Percentiles rank a stretch among this genome's conserved stretches.
phyloP scores from a whole-genome alignment of 176 grass and related monocot genomes.

The Zoysia pacifica region DNA sequence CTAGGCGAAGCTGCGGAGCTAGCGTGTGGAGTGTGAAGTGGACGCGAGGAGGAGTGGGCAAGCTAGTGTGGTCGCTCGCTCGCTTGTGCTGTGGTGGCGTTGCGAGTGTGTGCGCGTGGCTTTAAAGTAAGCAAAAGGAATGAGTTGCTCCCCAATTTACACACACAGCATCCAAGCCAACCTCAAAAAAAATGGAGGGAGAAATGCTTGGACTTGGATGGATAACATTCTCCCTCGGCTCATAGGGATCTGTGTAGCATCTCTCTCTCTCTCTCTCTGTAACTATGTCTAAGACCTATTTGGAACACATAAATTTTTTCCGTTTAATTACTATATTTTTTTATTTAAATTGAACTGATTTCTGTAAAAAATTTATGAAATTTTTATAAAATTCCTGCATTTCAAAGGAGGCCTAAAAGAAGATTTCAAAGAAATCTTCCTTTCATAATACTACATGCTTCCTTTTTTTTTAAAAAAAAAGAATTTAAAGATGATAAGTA shows the following conservation, averaged over 20 bases:
- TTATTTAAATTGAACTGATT: too few species aligned
- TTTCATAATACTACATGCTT: neutral
- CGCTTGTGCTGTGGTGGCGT: neutral
- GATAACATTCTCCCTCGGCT: slow-evolving; percentile 46
- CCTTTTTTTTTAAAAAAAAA: slow-evolving; percentile 32
- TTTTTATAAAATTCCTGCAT: too few species aligned
- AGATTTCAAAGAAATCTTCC: slow-evolving; percentile 17
- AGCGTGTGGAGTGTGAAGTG: slow-evolving; percentile 21
- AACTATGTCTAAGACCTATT: too few species aligned
- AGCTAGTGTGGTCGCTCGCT: slow-evolving; percentile 9
- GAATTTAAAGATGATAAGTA: slow-evolving; percentile 1
- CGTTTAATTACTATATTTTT: too few species aligned
- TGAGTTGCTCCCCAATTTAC: slow-evolving; percentile 53
- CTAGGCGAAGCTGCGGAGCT: neutral
- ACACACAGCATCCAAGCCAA: slow-evolving; percentile 40
- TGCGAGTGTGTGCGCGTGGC: slow-evolving; percentile 29
- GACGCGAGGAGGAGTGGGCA: slow-evolving; percentile 13
- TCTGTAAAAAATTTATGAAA: too few species aligned
- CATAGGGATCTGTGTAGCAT: slow-evolving; percentile 89
- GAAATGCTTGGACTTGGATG: slow-evolving; percentile 54
- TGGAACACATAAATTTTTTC: too few species aligned
- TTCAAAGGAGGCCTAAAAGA: neutral
- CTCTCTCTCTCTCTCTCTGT: neutral
- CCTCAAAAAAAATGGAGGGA: neutral
- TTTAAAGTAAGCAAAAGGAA: slow-evolving; percentile 99